Evolutionary conservation across 164 flowering plant species (phyloP).

Genomic region (Houttuynia cordata): DNA sequence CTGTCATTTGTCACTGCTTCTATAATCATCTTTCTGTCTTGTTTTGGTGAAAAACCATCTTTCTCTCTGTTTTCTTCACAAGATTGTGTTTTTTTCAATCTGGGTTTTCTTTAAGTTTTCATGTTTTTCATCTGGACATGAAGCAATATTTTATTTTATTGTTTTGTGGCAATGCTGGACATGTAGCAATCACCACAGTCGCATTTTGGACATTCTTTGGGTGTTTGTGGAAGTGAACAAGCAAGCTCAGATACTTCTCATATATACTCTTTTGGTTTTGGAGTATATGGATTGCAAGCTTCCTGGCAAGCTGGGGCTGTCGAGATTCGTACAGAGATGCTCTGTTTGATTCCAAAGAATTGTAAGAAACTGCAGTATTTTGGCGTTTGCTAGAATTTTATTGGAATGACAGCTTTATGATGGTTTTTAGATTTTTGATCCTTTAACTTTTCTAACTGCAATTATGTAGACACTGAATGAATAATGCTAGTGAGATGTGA

Average conservation of each 20-base stretch:
- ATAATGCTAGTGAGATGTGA: not conserved
- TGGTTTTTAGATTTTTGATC: not conserved
- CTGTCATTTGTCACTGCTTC: too few relatives aligned
- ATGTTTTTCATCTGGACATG: not conserved
- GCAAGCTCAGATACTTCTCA: not conserved
- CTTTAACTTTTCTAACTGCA: too few relatives aligned
- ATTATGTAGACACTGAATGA: not conserved
- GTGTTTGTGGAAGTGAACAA: not conserved
- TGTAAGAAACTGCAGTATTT: not conserved
- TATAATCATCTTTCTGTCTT: not conserved
- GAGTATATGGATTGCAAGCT: not conserved
- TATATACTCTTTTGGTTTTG: not conserved
- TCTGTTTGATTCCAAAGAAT: not conserved
- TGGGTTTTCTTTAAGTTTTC: too few relatives aligned
- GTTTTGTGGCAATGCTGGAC: too few relatives aligned
- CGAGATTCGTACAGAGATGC: not conserved
- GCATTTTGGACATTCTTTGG: not conserved
- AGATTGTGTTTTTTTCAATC: too few relatives aligned
- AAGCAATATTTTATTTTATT: too few relatives aligned
- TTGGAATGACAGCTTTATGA: not conserved
- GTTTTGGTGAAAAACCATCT: too few relatives aligned
- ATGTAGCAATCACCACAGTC: not conserved
- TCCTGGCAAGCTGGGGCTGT: not conserved
- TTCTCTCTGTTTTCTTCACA: not conserved
- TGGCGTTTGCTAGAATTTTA: not conserved